phyloP scores from a whole-genome alignment of 345 rosid genomes.

The Eucalyptus lansdowneana region DNA sequence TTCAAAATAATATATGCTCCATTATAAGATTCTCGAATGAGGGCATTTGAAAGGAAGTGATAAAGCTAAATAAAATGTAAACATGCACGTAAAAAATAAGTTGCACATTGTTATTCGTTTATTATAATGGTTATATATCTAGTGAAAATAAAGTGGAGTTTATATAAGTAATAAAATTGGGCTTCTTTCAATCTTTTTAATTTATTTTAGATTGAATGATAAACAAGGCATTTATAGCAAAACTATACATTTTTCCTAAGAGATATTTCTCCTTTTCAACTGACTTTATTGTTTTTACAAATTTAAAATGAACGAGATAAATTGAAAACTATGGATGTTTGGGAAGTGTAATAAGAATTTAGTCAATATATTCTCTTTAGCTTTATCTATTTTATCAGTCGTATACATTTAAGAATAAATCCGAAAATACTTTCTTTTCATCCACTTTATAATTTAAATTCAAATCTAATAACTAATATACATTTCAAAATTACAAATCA shows the following conservation, averaged over 20 bases:
- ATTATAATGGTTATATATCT: background rate
- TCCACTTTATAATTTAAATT: background rate
- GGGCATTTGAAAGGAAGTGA: background rate
- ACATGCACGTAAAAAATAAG: background rate
- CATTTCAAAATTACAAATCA: background rate
- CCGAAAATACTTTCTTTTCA: background rate
- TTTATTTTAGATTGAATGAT: background rate
- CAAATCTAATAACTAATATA: background rate
- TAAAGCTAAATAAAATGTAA: background rate
- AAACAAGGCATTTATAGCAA: background rate
- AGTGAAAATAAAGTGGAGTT: background rate
- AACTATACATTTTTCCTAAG: background rate
- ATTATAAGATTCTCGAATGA: background rate
- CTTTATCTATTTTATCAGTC: background rate
- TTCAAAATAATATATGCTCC: background rate
- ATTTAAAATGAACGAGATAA: background rate
- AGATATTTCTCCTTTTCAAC: background rate
- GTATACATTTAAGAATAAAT: background rate
- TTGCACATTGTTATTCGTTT: background rate
- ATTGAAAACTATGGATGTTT: background rate
- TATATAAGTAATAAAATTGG: background rate
- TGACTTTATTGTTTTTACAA: background rate
- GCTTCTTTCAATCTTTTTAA: background rate
- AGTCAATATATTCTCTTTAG: background rate
- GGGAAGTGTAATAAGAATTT: background rate